Evolutionary conservation across 2,329 filamentous ascomycete genomes (phyloP).

Genomic region (Venturia nashicola): DNA sequence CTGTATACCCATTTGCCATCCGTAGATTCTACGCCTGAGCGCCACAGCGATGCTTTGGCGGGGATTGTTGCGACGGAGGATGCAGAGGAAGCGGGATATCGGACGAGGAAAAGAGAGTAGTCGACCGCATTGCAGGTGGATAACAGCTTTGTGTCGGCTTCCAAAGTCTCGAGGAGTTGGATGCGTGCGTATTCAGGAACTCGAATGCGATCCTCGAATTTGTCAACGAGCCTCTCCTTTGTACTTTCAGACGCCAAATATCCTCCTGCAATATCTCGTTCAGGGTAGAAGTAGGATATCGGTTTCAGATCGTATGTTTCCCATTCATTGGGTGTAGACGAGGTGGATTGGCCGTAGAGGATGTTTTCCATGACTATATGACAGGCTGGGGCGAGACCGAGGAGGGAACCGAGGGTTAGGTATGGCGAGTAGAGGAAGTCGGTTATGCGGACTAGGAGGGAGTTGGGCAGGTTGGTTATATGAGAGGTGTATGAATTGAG

Average conservation of each 20-base stretch:
- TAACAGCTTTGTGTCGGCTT: conserved; percentile 51
- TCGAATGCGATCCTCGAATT: conserved; percentile 53
- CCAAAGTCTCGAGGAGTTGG: conserved; percentile 42
- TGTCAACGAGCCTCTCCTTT: conserved; percentile 52
- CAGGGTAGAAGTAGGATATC: conserved; percentile 62
- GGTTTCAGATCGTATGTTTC: conserved; percentile 67
- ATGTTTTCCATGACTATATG: conserved; percentile 73
- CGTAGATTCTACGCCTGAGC: conserved; percentile 46
- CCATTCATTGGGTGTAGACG: conserved; percentile 39
- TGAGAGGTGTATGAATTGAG: conserved; percentile 52
- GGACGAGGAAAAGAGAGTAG: conserved; percentile 62
- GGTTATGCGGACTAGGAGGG: conserved; percentile 57
- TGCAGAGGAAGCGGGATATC: conserved; percentile 33
- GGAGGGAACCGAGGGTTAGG: conserved; percentile 44
- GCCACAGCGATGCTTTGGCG: conserved; percentile 34
- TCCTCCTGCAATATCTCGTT: conserved; percentile 57
- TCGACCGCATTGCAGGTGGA: conserved; percentile 55
- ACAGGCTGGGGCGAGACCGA: conserved; percentile 53
- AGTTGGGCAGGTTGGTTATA: conserved; percentile 47
- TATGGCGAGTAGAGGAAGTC: conserved; percentile 51
- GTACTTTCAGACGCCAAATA: conserved; percentile 51
- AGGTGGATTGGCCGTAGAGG: conserved; percentile 45
- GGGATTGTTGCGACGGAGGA: conserved; percentile 16
- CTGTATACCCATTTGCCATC: conserved; percentile 57
- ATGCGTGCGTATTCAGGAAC: conserved; percentile 44